Percentiles rank a stretch among this genome's conserved stretches.
phyloP scores from a whole-genome alignment of 306 rosid species.

The Cucurbita moschata region DNA sequence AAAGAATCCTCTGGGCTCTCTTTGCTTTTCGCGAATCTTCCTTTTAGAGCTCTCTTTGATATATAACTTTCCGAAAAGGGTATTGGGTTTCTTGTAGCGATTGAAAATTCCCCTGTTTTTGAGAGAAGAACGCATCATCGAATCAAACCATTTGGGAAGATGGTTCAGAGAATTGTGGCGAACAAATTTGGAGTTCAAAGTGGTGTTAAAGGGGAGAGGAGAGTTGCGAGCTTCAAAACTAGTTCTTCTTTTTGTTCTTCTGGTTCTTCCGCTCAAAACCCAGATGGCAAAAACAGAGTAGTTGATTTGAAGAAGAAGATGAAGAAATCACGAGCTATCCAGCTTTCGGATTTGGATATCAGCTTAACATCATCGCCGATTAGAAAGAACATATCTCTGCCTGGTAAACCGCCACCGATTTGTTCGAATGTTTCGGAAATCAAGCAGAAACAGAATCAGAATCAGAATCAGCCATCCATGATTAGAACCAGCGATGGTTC shows the following conservation, averaged over 20 bases:
- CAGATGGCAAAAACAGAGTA: slow-evolving; percentile 52
- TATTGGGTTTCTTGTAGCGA: not conserved
- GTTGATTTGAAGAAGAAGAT: slow-evolving; percentile 76
- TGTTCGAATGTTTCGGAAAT: slow-evolving; percentile 18
- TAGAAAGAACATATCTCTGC: slow-evolving; percentile 22
- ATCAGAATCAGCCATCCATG: not conserved
- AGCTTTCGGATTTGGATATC: slow-evolving; percentile 44
- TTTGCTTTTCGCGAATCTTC: slow-evolving; percentile 3
- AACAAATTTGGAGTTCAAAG: slow-evolving; percentile 55
- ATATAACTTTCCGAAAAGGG: not conserved
- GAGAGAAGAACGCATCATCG: slow-evolving; percentile 17
- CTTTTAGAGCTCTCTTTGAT: not conserved
- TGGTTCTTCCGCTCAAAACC: slow-evolving; percentile 24
- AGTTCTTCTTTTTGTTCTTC: slow-evolving; percentile 11
- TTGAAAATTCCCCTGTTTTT: not conserved
- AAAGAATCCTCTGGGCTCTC: not conserved
- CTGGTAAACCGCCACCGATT: slow-evolving; percentile 26
- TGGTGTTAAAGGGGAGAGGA: slow-evolving; percentile 46
- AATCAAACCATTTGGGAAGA: slow-evolving; percentile 14
- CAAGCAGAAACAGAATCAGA: slow-evolving; percentile 14
- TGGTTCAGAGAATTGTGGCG: slow-evolving; percentile 73
- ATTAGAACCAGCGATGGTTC: slow-evolving; percentile 26
- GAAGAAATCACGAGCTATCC: slow-evolving; percentile 53
- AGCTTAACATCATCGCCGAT: slow-evolving; percentile 25
- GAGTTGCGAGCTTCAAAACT: slow-evolving; percentile 28